Base-by-base conservation (phyloP, 2,329 filamentous ascomycete species). In the Periconia digitata region DNA sequence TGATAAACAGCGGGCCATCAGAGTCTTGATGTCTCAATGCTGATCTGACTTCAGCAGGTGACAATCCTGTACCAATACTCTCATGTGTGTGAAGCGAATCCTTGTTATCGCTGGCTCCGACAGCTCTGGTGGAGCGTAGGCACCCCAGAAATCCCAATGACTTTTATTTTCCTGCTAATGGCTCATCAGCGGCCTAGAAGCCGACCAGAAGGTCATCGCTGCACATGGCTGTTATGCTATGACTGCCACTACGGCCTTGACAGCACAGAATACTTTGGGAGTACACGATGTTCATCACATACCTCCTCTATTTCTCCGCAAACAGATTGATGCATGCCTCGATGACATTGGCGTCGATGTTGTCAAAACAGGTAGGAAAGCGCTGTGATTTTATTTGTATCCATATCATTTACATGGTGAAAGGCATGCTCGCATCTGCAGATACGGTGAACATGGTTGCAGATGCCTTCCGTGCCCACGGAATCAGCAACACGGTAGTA, bases 201-300 rank as follows among this genome's bases (percentile, higher is more conserved):
- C 92, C 34, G 92, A 97, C 69, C 92, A 97, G 67, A 95, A 96
- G 70, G 91, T 95, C 52, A 87, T 96, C 51, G 88, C 91, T 38
- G 90, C 89, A 16, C 91, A 97, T 81, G 86, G 87, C 50, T 94
- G 89, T 74, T 97, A 97, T 78, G 91, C 90, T 50, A 95, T 96
- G 85, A 96, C 92, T 43, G 90, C 92, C 18, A 96, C 92, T 8
- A 95, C 92, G 13, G 92, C 92, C 17, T 76, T 99, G 65, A 99
- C 94, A n/a, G 92, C 90, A 15, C 94, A 97, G 67, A 96, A 97
- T 72, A 99, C 94, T 0, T 79, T 82, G 44, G 90, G 90, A 4
- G 91, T 97, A 13, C 79, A 84, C 53, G 90, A 81, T 55, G 90
- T 97, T 43, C 90, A 96, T 64, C 76, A 87, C 47, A 83, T 89